Base-by-base conservation (phyloP, 768 basidiomycete genomes). In the Baorangia bicolor region DNA sequence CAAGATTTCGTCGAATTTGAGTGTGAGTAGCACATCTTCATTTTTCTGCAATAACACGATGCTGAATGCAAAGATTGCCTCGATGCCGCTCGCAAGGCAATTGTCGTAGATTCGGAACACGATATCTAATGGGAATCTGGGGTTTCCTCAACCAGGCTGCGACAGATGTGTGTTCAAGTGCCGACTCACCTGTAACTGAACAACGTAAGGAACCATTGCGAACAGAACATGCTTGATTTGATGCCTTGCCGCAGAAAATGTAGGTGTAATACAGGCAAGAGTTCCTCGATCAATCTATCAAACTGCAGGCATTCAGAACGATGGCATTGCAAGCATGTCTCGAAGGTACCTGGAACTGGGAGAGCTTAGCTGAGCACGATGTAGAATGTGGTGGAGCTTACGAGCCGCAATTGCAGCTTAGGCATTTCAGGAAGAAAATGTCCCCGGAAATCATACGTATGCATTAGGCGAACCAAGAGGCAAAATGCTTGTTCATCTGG, bases 401-500 rank as follows among this genome's bases (percentile, higher is more conserved):
- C 90, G 57, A 99, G 81, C 21, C 96, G 92, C 40, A 94, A 75
- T 69, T 98, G 97, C 6, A 99, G 71, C 62, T 94, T 96, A 1
- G 97, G 97, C 97, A 99, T 99, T 66, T 99, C 96, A 4, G 97
- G 95, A n/a, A 98, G 78, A 74, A 94, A 99, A 73, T 98, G 96
- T 1, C 94, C 94, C 41, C 96, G 86, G 3, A 98, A 79, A 71
- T 96, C 95, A 68, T 99, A 98, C 1, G 95, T 90, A 56, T 97
- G 80, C 97, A 98, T 98, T 16, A 99, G 73, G 50, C 97, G 81
- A 28, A 98, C 94, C 11, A 98, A 81, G 12, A 98, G 83, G 60
- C 90, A 96, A 72, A 99, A 99, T 0, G 96, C 96, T 74, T 98
- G 96, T 75, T 99, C 97, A 59, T 98, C 97, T 23, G 97, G 97